Evolutionary conservation across 2,329 filamentous ascomycete genomes (phyloP).

Genomic region (Beauveria sp.): DNA sequence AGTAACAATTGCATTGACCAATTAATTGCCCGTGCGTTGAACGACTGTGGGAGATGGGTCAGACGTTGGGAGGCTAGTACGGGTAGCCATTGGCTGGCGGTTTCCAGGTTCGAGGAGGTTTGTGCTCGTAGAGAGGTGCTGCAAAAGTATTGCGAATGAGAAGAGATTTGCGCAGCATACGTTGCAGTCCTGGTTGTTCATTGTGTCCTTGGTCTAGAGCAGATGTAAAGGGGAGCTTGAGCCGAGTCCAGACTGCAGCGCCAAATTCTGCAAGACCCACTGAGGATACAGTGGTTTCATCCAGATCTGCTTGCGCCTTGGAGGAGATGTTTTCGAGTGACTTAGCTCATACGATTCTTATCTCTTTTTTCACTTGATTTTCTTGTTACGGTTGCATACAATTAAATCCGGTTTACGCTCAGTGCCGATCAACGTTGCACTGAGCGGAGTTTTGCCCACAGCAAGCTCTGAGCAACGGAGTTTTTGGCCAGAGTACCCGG

Average conservation of each 20-base stretch:
- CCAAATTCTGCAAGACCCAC: background rate
- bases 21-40: background rate
- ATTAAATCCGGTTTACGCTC: too few species aligned
- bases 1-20: background rate
- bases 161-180: slow-evolving; percentile 27
- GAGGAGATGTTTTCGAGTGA: too few species aligned
- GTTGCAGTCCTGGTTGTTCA: slow-evolving; percentile 21
- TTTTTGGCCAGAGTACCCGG: background rate
- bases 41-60: background rate
- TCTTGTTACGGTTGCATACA: too few species aligned
- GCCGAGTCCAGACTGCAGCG: background rate
- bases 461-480: background rate
- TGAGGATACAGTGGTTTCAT: background rate
- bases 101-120: slow-evolving; percentile 14
- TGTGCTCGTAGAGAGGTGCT: slow-evolving; percentile 25
- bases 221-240: background rate
- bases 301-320: background rate
- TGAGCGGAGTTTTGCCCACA: background rate
- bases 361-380: background rate
- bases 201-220: slow-evolving; percentile 12
- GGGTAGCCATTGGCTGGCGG: background rate
- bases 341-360: too few species aligned
- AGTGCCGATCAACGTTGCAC: background rate
- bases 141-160: slow-evolving; percentile 29
- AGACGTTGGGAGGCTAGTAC: background rate